Conservation (phyloP, 352 stramenopile species). For the Phytophthora ramorum region DNA sequence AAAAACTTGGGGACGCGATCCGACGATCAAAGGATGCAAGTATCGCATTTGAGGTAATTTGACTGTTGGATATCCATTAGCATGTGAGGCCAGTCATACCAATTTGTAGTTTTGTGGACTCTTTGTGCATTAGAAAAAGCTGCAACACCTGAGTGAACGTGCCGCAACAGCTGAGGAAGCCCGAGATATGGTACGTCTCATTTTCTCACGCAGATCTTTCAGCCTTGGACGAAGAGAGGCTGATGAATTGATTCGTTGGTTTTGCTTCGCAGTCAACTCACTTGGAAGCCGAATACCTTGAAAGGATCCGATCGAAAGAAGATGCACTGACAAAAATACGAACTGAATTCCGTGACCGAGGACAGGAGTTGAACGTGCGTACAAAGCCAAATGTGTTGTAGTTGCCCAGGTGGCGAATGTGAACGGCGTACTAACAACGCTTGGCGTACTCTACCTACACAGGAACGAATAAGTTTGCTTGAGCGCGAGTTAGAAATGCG, state of each 20-base stretch:
- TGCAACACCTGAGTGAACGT: constrained; percentile 54
- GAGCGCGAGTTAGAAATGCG: constrained; percentile 73
- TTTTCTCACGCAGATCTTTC: not conserved
- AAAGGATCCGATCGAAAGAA: constrained; percentile 58
- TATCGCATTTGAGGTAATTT: constrained; percentile 55
- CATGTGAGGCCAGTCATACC: not conserved
- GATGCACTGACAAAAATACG: constrained; percentile 57
- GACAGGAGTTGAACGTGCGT: constrained; percentile 62
- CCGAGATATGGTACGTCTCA: constrained; percentile 52
- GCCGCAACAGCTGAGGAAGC: constrained; percentile 62
- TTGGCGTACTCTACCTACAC: not conserved
- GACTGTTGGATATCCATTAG: not conserved
- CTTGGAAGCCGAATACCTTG: constrained; percentile 55
- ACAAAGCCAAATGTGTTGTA: not conserved
- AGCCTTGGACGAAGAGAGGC: not conserved
- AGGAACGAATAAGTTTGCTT: constrained; percentile 50
- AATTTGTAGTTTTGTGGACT: not conserved
- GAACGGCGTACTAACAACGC: not conserved
- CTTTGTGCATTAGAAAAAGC: constrained; percentile 43
- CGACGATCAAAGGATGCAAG: constrained; percentile 47
- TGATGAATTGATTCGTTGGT: not conserved
- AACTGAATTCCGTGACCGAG: constrained; percentile 57
- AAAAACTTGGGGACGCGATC: constrained; percentile 46
- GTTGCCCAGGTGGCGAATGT: not conserved
- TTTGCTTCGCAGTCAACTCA: constrained; percentile 41